Evolutionary conservation across 1,139 yeast genomes (phyloP).

Genomic region (Pichia terricola): DNA sequence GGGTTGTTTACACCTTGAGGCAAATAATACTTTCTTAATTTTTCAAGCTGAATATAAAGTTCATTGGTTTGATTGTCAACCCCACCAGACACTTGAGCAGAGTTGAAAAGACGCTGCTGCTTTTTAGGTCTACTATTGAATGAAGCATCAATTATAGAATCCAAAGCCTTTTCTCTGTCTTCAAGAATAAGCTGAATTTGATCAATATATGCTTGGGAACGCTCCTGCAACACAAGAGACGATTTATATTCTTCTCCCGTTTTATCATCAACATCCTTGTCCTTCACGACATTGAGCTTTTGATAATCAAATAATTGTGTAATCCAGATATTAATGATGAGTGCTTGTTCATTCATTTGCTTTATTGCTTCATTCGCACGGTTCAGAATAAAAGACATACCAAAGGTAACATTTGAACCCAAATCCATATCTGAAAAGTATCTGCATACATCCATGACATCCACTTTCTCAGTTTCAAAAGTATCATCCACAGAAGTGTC

Average conservation of each 20-base stretch:
- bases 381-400: slow-evolving; percentile 7
- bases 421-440: not conserved
- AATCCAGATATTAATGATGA: slow-evolving; percentile 47
- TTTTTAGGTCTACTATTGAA: slow-evolving; percentile 3
- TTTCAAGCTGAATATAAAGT: slow-evolving; percentile 25
- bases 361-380: slow-evolving; percentile 20
- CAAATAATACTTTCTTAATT: slow-evolving; percentile 23
- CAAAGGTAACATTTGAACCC: slow-evolving; percentile 3
- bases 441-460: not conserved
- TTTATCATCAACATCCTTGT: slow-evolving; percentile 25
- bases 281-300: slow-evolving; percentile 30
- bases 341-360: slow-evolving; percentile 50
- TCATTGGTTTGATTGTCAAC: not conserved
- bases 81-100: not conserved
- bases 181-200: slow-evolving; percentile 45
- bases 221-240: slow-evolving; percentile 66
- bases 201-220: slow-evolving; percentile 54
- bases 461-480: slow-evolving; percentile 1
- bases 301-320: slow-evolving; percentile 36
- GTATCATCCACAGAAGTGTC: slow-evolving; percentile 3
- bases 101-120: slow-evolving; percentile 1
- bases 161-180: slow-evolving; percentile 42
- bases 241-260: slow-evolving; percentile 74
- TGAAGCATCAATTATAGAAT: slow-evolving; percentile 27
- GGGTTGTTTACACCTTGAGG: slow-evolving; percentile 26